phyloP scores from a whole-genome alignment of 1,139 yeast genomes.

The Suhomyces anneliseae region DNA sequence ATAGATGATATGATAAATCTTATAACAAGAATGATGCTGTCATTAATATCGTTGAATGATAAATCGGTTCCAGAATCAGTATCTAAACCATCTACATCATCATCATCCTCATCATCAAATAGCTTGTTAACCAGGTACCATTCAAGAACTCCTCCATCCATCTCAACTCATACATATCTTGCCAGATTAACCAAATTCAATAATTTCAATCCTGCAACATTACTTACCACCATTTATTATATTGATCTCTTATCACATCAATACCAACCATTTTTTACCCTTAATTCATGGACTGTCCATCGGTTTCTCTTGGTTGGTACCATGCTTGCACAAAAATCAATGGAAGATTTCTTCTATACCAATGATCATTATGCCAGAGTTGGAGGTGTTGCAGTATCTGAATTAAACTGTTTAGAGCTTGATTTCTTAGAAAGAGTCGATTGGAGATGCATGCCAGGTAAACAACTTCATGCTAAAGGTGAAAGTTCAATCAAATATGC shows the following conservation, averaged over 20 bases:
- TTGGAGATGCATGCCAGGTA: constrained; percentile 56
- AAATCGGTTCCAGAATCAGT: constrained; percentile 40
- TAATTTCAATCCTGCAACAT: constrained; percentile 76
- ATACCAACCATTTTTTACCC: constrained; percentile 72
- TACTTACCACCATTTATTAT: constrained; percentile 80
- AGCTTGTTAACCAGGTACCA: constrained; percentile 78
- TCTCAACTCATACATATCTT: constrained; percentile 76
- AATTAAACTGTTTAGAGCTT: constrained; percentile 81
- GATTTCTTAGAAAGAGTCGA: constrained; percentile 82
- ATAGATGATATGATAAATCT: constrained; percentile 67
- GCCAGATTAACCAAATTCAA: constrained; percentile 80
- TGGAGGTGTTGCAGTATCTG: constrained; percentile 88
- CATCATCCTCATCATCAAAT: constrained; percentile 15
- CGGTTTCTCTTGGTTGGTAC: constrained; percentile 88
- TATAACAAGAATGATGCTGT: constrained; percentile 77
- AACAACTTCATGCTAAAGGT: constrained; percentile 21
- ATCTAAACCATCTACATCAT: constrained; percentile 24
- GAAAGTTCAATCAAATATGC: constrained; percentile 30
- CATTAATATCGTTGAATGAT: constrained; percentile 71
- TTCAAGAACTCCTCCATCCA: constrained; percentile 87
- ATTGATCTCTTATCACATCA: constrained; percentile 81
- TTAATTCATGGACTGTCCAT: constrained; percentile 91
- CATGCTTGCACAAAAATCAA: constrained; percentile 85
- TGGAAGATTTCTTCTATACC: constrained; percentile 93
- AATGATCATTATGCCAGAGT: constrained; percentile 93